Conservation (phyloP, 306 rosid genomes). For the Senna siamea region DNA sequence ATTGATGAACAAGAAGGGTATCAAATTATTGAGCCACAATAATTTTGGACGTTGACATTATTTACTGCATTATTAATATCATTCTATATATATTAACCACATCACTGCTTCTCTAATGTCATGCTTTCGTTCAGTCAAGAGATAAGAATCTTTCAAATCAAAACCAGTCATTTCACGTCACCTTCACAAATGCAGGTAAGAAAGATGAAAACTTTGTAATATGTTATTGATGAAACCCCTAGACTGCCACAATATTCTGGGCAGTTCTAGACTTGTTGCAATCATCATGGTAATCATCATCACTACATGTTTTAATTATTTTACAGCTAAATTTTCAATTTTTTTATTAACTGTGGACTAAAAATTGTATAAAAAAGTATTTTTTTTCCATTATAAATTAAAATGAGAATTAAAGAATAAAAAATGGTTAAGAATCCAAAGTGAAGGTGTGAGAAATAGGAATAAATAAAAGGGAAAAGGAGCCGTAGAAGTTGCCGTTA, state of each 20-base stretch:
- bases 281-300: constrained; percentile 51
- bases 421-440: constrained; percentile 49
- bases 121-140: constrained; percentile 36
- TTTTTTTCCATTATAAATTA: too few species aligned
- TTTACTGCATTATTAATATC: constrained; percentile 27
- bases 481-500: constrained; percentile 34
- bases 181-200: neutral
- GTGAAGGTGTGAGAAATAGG: constrained; percentile 38
- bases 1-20: neutral
- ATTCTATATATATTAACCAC: neutral
- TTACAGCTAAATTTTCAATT: too few species aligned
- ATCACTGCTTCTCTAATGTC: constrained; percentile 19
- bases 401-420: constrained; percentile 23
- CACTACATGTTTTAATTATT: too few species aligned
- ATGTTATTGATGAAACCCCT: constrained; percentile 30
- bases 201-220: too few species aligned
- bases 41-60: constrained; percentile 3
- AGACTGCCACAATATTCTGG: constrained; percentile 27
- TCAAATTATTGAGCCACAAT: constrained; percentile 36
- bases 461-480: constrained; percentile 42
- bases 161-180: constrained; percentile 34
- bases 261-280: constrained; percentile 39
- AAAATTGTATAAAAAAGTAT: too few species aligned
- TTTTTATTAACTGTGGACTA: too few species aligned
- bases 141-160: constrained; percentile 48